Conservation (phyloP, 139 green algal species). For the Trebouxia sp. region DNA sequence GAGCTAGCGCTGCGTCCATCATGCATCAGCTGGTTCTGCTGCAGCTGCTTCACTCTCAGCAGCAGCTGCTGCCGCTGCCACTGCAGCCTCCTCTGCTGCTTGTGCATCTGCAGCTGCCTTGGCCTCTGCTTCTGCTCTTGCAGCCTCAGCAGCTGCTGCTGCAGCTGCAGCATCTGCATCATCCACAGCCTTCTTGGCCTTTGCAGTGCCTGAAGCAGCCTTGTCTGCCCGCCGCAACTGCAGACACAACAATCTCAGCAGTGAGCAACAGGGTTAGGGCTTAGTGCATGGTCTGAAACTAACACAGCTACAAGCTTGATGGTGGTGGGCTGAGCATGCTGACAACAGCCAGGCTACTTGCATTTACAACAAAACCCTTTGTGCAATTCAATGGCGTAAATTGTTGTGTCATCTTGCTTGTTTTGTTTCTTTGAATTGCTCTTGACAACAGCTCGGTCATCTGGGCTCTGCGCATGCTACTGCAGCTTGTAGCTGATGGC, state of each 20-base stretch:
- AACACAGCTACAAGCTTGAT: neutral
- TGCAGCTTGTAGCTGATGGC: too few relatives aligned
- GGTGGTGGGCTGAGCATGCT: neutral
- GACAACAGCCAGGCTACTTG: too few relatives aligned
- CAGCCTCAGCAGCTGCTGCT: constrained; percentile 11
- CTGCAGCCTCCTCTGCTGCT: constrained; percentile 10
- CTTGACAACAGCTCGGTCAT: too few relatives aligned
- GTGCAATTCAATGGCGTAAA: too few relatives aligned
- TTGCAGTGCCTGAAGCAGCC: neutral
- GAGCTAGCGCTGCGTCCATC: too few relatives aligned
- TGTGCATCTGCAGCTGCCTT: constrained; percentile 21
- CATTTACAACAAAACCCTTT: too few relatives aligned
- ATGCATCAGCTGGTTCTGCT: neutral
- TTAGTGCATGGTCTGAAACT: neutral
- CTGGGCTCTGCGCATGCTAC: too few relatives aligned
- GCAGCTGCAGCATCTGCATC: constrained; percentile 3
- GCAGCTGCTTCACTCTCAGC: neutral
- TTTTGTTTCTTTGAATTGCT: too few relatives aligned
- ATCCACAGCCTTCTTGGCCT: constrained; percentile 13
- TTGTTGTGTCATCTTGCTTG: too few relatives aligned
- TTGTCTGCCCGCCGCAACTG: constrained; percentile 1
- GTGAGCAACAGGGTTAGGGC: neutral
- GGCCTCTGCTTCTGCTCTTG: constrained; percentile 10
- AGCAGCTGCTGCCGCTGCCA: neutral
- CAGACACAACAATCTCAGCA: neutral